Base-by-base conservation (phyloP, 108 stramenopile genomes). In the Discostella stelligeroides region DNA sequence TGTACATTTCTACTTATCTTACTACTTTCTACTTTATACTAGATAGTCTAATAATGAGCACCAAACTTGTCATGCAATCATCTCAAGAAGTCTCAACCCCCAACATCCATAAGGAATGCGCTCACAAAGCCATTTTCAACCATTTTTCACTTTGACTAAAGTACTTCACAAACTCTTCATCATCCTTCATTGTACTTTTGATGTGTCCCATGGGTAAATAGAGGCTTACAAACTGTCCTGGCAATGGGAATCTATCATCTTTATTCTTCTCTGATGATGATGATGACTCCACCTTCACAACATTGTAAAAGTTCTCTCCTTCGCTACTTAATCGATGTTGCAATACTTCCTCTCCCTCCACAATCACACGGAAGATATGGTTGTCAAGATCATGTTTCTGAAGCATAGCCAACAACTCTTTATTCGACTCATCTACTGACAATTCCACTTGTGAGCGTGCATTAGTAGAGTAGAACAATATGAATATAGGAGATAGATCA, bases 131-230 rank as follows among this genome's bases (percentile, higher is more conserved):
- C 76, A 81, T 63, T 61, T 81, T 75, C 43, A 95, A 75, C 94
- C 94, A 95, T 49, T 92, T 92, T 39, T 84, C 72, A 21, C 81
- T 84, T 17, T 49, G 43, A 14, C 41, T 53, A 40, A 87, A 82
- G 51, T 68, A 60, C 47, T 70, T 43, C 12, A 85, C 55, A 63
- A 95, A 95, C 38, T 90, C 89, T 62, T 84, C 79, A 66, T 95
- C 93, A 61, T 78, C 75, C 25, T 81, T 82, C 76, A 68, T 79
- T 8, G 93, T 90, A 60, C 87, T 88, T 63, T 95, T 95, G 49
- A 95, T 82, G 66, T 95, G 93, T 18, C 93, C 93, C 39, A 91
- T 60, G 13, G 86, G 83, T 49, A 95, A 79, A 55, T 85, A 86
- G 30, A 85, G 62, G 46, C 85, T 86, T 10, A 87, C 66, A 66